phyloP scores from a whole-genome alignment of 2,329 filamentous ascomycete species.

The Cercospora sp. region DNA sequence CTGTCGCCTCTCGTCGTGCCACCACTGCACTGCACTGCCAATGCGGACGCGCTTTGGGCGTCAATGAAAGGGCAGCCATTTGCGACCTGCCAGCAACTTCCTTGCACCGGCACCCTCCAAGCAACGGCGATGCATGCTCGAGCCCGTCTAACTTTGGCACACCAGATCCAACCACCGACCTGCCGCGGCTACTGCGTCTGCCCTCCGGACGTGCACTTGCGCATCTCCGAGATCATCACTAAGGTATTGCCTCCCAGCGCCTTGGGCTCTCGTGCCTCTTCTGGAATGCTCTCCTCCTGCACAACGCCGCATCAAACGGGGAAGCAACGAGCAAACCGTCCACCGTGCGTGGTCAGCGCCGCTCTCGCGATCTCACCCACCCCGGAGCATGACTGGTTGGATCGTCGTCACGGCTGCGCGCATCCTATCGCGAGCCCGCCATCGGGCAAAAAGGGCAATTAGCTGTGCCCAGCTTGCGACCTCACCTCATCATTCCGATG shows the following conservation, averaged over 20 bases:
- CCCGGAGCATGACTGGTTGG: not conserved
- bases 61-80: not conserved
- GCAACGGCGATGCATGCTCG: not conserved
- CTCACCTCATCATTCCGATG: slow-evolving; percentile 5
- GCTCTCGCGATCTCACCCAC: not conserved
- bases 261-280: not conserved
- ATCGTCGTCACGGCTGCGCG: slow-evolving; percentile 1
- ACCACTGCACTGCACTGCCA: no score
- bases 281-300: not conserved
- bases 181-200: not conserved
- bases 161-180: not conserved
- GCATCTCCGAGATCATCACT: not conserved
- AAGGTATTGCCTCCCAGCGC: not conserved
- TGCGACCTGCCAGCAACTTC: not conserved
- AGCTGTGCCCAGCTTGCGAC: not conserved
- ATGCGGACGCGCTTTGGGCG: not conserved
- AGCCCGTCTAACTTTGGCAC: not conserved
- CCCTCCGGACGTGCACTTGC: not conserved
- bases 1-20: no score
- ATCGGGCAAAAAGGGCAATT: not conserved
- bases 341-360: not conserved
- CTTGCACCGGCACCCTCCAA: not conserved
- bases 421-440: slow-evolving; percentile 4
- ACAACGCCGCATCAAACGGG: not conserved
- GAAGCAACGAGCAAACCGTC: not conserved